Evolutionary conservation across 177 flowering plant species (phyloP), one percentile per base, ranked within the genome.

Genomic region (Vitis hybrid): DNA sequence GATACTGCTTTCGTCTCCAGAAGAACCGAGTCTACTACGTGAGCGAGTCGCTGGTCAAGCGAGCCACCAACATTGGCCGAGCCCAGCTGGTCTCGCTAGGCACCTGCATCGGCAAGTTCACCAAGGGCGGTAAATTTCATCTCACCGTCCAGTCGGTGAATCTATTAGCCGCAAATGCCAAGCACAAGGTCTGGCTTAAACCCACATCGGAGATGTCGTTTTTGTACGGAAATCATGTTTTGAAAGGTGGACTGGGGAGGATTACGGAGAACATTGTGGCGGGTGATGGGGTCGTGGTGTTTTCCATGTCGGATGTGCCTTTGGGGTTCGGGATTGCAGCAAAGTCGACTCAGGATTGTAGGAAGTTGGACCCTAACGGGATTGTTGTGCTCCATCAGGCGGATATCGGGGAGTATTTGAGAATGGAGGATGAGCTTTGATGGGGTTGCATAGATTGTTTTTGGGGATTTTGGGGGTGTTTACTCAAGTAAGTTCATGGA

Each of bases 131-230:
- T 4, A 86, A 76, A 61, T 95, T 93, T 68, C 95, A 85, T 61
- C 74, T 95, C 40, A 95, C 97, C 0, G 66, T 91, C 6, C 96
- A 91, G 65, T 18, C 83, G 15, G 72, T 95, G 32, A 76, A 74
- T 63, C 50, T 95, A 9, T 57, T 95, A 40, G 91, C 99, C 2
- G 83, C 91, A 14, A 86, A 95, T 46, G 92, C 97, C 1, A 89
- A 84, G 82, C 96, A 93, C 75, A 95, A 95, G 79, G 90, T 95
- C 4, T 95, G 99, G 99, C 82, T 95, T 58, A 95, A 95, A 70
- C 99, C 99, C 69, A 85, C 90, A 12, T 86, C 94, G 2, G 99
- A 95, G 82, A 91, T 90, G 98, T 85, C 90, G 5, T 94, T 88
- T 72, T 67, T 91, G 78, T 94, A 94, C 56, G 99, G 98, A 3